Percentiles rank a stretch among this genome's conserved stretches.
phyloP scores from a whole-genome alignment of 352 stramenopile genomes.

The Phytophthora fragariaefolia region DNA sequence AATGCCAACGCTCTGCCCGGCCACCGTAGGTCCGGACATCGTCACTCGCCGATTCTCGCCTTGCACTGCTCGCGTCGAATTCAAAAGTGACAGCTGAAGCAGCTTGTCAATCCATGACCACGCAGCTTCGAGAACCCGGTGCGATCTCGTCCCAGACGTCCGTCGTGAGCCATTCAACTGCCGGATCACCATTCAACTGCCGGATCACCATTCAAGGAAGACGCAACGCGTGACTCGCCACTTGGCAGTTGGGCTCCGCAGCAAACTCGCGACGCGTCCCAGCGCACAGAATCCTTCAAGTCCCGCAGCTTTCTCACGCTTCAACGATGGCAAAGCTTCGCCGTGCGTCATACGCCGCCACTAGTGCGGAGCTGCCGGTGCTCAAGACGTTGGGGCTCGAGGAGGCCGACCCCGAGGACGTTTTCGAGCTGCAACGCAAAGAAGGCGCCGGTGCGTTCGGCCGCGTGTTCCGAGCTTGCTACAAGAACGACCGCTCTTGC shows the following conservation, averaged over 20 bases:
- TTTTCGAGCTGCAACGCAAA: slow-evolving; percentile 79
- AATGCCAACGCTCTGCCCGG: slow-evolving; percentile 95
- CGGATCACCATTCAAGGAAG: too few relatives aligned
- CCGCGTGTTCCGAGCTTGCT: slow-evolving; percentile 70
- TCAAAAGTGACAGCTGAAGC: slow-evolving; percentile 20
- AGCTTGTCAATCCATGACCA: too few relatives aligned
- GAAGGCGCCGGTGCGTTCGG: slow-evolving; percentile 76
- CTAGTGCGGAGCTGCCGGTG: slow-evolving; percentile 36
- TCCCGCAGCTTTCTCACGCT: slow-evolving; percentile 76
- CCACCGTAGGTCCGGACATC: slow-evolving; percentile 44
- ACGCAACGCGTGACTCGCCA: slow-evolving; percentile 1
- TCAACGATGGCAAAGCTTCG: slow-evolving; percentile 63
- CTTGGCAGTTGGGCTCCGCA: slow-evolving; percentile 19
- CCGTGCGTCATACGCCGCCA: slow-evolving; percentile 38
- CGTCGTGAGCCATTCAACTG: slow-evolving; percentile 14
- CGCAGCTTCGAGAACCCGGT: slow-evolving; percentile 9
- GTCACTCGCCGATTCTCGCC: neutral
- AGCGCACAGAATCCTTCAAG: neutral
- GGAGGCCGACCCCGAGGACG: slow-evolving; percentile 62
- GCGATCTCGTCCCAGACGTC: slow-evolving; percentile 24
- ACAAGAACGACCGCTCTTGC: slow-evolving; percentile 43
- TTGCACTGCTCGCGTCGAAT: slow-evolving; percentile 65
- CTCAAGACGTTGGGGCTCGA: slow-evolving; percentile 68
- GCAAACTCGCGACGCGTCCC: slow-evolving; percentile 28
- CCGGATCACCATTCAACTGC: too few relatives aligned